Conservation (phyloP, 805 yeast genomes). For the Jamesozyma lodderae region DNA sequence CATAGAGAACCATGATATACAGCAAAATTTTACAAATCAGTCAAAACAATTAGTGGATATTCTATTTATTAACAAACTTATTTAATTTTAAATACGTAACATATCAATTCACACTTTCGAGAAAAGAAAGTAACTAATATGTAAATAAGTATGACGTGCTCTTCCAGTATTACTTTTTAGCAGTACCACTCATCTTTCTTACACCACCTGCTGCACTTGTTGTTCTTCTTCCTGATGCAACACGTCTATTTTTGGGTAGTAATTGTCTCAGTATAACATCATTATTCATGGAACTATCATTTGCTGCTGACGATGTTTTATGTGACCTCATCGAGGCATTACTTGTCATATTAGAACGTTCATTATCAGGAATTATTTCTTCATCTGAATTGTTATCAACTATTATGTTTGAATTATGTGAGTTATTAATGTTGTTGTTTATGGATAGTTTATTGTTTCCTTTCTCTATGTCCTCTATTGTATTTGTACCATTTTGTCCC, state of each 20-base stretch:
- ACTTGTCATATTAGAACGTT: conserved; percentile 21
- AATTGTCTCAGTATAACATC: conserved; percentile 23
- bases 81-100: too few relatives aligned
- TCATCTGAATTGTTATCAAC: conserved; percentile 13
- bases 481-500: conserved; percentile 27
- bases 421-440: neutral
- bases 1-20: too few relatives aligned
- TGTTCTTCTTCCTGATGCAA: conserved; percentile 27
- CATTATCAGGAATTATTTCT: conserved; percentile 12
- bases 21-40: too few relatives aligned
- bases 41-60: too few relatives aligned
- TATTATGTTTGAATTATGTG: conserved; percentile 4
- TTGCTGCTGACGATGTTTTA: conserved; percentile 2
- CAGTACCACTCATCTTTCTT: conserved; percentile 29
- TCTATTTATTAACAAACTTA: too few relatives aligned
- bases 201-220: conserved; percentile 28
- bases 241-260: conserved; percentile 26
- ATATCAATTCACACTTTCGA: too few relatives aligned
- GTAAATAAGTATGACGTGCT: too few relatives aligned
- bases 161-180: conserved; percentile 21
- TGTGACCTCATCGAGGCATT: conserved; percentile 7
- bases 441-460: conserved; percentile 4
- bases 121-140: too few relatives aligned
- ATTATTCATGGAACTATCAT: conserved; percentile 6
- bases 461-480: conserved; percentile 29